Evolutionary conservation across 2,329 filamentous ascomycete genomes (phyloP), one percentile per base, ranked within the genome.

Genomic region (Penicillium decumbens): DNA sequence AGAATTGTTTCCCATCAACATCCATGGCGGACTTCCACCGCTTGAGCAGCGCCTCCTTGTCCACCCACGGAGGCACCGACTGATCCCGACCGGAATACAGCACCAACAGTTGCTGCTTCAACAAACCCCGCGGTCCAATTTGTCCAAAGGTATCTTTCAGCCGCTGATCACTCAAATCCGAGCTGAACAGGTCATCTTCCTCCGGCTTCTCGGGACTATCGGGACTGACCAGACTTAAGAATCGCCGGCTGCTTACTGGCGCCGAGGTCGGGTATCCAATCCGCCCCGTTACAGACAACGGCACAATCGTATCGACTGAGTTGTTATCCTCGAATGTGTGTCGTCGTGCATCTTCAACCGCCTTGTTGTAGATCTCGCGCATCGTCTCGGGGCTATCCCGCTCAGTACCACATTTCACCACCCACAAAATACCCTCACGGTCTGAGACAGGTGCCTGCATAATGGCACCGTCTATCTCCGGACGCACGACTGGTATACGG

Each of bases 111-210:
- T 68, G 71, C 15, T 63, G 58, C 30, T 58, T 68, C 40, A 75
- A 47, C 15, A 75, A 43, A 0, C 68, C 69, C 10, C 63, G 55
- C 12, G 56, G 35, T 3, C 59, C 54, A 24, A 77, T 61, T 58
- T 63, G 72, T 3, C 82, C 78, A 78, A 91, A 95, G 6, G 84
- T 84, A 6, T 63, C 63, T n/a, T 69, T 64, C 3, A 90, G 72
- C n/a, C 75, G 73, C 20, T 79, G 75, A 38, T 81, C 77, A 0
- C 74, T 67, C 6, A 93, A 71, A 62, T 92, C 87, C 2, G 82
- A 84, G 8, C 86, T 89, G 72, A 95, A 95, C 63, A 86, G 88
- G 65, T 95, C 90, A 63, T 95, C 90, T 50, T 88, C 86, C 3
- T 84, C 87, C 2, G 82, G 75, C 45, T 76, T 70, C 38, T 75